A percentile compares a stretch with the other conserved stretches of the same genome.
phyloP scores from a whole-genome alignment of 805 yeast genomes.

The Kazachstania africana region DNA sequence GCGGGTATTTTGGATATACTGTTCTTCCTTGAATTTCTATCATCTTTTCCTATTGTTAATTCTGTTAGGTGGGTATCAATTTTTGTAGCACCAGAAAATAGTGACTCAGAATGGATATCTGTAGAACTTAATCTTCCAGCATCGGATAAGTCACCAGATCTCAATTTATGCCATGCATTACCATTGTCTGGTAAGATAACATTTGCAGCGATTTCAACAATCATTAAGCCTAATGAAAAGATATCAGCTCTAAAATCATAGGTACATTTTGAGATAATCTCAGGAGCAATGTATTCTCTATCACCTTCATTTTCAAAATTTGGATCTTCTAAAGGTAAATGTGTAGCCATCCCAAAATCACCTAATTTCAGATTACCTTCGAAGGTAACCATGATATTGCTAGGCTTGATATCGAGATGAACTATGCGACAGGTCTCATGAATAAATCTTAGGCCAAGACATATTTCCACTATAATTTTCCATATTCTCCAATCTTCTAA shows the following conservation, averaged over 20 bases:
- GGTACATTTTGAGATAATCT: slow-evolving; percentile 66
- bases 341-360: slow-evolving; percentile 91
- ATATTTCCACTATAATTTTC: slow-evolving; percentile 82
- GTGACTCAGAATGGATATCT: slow-evolving; percentile 35
- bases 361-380: slow-evolving; percentile 92
- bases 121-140: slow-evolving; percentile 79
- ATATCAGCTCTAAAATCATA: slow-evolving; percentile 91
- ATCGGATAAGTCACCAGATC: slow-evolving; percentile 91
- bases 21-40: background rate
- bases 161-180: slow-evolving; percentile 85
- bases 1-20: slow-evolving; percentile 38
- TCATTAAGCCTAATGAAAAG: slow-evolving; percentile 84
- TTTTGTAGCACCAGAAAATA: slow-evolving; percentile 20
- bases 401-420: slow-evolving; percentile 91
- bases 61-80: slow-evolving; percentile 18
- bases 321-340: slow-evolving; percentile 50
- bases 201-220: slow-evolving; percentile 93
- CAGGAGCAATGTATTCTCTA: slow-evolving; percentile 95
- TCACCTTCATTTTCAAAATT: slow-evolving; percentile 91
- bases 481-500: slow-evolving; percentile 96
- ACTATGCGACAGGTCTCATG: slow-evolving; percentile 63
- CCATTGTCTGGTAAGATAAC: slow-evolving; percentile 93
- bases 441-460: slow-evolving; percentile 68
- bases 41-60: background rate
- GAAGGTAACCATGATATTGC: slow-evolving; percentile 85